Evolutionary conservation across 73 alveolate species (phyloP).

Genomic region (Stentor coeruleus): DNA sequence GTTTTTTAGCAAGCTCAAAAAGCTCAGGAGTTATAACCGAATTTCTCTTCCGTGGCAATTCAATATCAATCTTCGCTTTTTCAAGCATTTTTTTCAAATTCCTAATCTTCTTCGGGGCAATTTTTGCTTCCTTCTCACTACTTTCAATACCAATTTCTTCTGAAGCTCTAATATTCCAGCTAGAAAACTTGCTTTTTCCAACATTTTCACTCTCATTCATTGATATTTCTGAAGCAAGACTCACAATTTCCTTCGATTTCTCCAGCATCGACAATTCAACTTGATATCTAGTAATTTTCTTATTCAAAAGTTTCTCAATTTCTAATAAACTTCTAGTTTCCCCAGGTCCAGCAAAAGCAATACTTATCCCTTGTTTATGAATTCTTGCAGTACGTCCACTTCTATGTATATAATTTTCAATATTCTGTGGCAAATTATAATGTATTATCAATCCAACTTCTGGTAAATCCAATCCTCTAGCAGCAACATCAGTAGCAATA

Average conservation of each 20-base stretch:
- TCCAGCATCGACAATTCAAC: neutral
- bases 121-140: neutral
- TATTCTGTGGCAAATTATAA: slow-evolving; percentile 86
- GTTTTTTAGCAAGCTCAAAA: neutral
- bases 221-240: neutral
- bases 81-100: slow-evolving; percentile 2
- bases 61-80: neutral
- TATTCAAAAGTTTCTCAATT: neutral
- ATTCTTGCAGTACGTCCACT: slow-evolving; percentile 99
- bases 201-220: neutral
- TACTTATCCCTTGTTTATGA: slow-evolving; percentile 75
- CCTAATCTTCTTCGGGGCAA: neutral
- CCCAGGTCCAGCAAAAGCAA: slow-evolving; percentile 81
- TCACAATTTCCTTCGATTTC: neutral
- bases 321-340: neutral
- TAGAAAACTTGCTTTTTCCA: neutral
- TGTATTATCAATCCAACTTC: slow-evolving; percentile 89
- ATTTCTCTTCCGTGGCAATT: neutral
- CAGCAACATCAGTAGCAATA: slow-evolving; percentile 98
- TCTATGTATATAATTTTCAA: slow-evolving; percentile 94
- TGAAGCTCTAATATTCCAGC: neutral
- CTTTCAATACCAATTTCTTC: neutral
- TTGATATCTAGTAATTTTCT: neutral
- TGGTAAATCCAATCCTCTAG: slow-evolving; percentile 96
- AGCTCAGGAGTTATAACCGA: slow-evolving; percentile 24